These are phyloP conservation scores for Eragrostis curvula DNA, from an alignment of 176 grass and related monocot species.

Conservation along the genomic window DNA sequence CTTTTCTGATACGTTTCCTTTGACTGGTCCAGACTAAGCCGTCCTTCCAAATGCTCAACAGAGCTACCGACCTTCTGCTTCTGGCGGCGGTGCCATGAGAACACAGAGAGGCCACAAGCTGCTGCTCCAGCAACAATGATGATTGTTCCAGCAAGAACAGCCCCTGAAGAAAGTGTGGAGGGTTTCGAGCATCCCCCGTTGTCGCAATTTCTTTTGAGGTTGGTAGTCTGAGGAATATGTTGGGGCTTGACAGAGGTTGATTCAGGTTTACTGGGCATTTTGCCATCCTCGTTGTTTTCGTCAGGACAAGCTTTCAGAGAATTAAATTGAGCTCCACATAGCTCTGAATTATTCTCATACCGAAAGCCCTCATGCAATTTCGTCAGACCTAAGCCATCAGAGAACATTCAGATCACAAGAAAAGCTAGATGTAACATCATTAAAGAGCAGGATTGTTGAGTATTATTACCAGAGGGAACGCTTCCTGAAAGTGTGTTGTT, in stretches of 20 bases:
- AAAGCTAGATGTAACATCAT: background rate
- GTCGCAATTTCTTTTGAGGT: slow-evolving; percentile 34
- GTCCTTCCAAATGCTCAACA: slow-evolving; percentile 60
- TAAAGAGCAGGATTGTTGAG: background rate
- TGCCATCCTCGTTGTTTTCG: slow-evolving; percentile 26
- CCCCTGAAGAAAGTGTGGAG: slow-evolving; percentile 45
- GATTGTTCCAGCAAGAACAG: slow-evolving; percentile 56
- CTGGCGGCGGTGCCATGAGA: slow-evolving; percentile 61
- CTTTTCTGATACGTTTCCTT: slow-evolving; percentile 54
- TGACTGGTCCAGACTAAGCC: slow-evolving; percentile 50
- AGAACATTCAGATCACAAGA: slow-evolving; percentile 15
- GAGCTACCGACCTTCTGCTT: slow-evolving; percentile 75
- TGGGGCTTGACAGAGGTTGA: slow-evolving; percentile 55
- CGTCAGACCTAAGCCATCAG: slow-evolving; percentile 58
- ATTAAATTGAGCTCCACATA: slow-evolving; percentile 71
- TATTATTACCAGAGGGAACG: slow-evolving; percentile 69
- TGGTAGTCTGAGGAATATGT: slow-evolving; percentile 50
- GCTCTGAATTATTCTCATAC: slow-evolving; percentile 70
- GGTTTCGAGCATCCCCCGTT: slow-evolving; percentile 32
- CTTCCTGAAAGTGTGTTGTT: slow-evolving; percentile 83
- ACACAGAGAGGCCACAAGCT: slow-evolving; percentile 50
- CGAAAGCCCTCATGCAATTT: slow-evolving; percentile 60
- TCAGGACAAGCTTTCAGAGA: slow-evolving; percentile 54
- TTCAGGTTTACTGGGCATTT: slow-evolving; percentile 73
- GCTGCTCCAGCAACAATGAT: slow-evolving; percentile 50